Percentiles rank a stretch among this genome's conserved stretches.
Conservation (phyloP, 1,284 basidiomycete genomes). For the Fistulina hepatica region DNA sequence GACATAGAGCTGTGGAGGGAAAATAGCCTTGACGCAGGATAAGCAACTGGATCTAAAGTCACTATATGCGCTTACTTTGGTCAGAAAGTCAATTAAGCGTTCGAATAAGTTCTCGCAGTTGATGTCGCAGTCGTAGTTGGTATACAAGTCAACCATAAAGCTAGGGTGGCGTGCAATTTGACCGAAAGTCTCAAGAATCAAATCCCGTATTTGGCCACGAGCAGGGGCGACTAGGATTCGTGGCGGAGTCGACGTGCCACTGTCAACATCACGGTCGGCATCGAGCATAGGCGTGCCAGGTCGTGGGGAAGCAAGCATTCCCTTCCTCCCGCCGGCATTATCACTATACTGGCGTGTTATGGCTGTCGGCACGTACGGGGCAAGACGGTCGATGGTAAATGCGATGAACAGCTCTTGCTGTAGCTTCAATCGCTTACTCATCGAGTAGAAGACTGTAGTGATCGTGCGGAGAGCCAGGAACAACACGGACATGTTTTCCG, state of each 20-base stretch:
- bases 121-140: conserved; percentile 95
- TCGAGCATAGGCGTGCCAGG: conserved; percentile 40
- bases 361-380: conserved; percentile 31
- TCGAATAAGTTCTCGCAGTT: conserved; percentile 97
- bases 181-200: conserved; percentile 82
- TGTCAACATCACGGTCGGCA: conserved; percentile 37
- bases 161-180: conserved; percentile 73
- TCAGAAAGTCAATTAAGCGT: conserved; percentile 81
- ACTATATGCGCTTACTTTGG: conserved; percentile 41
- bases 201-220: conserved; percentile 80
- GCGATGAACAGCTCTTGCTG: conserved; percentile 94
- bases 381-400: conserved; percentile 87
- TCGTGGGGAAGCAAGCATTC: conserved; percentile 34
- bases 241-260: conserved; percentile 41
- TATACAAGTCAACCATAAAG: conserved; percentile 93
- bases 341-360: too few relatives aligned
- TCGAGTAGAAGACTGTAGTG: conserved; percentile 80
- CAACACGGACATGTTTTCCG: conserved; percentile 76
- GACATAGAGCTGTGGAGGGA: conserved; percentile 51
- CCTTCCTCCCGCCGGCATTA: too few relatives aligned
- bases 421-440: conserved; percentile 84
- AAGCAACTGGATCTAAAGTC: neutral
- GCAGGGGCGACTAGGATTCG: conserved; percentile 60
- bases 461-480: conserved; percentile 78
- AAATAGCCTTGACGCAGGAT: conserved; percentile 51